Evolutionary conservation across 202 grass and related monocot species (phyloP).

Genomic region (Zoysia matrella): DNA sequence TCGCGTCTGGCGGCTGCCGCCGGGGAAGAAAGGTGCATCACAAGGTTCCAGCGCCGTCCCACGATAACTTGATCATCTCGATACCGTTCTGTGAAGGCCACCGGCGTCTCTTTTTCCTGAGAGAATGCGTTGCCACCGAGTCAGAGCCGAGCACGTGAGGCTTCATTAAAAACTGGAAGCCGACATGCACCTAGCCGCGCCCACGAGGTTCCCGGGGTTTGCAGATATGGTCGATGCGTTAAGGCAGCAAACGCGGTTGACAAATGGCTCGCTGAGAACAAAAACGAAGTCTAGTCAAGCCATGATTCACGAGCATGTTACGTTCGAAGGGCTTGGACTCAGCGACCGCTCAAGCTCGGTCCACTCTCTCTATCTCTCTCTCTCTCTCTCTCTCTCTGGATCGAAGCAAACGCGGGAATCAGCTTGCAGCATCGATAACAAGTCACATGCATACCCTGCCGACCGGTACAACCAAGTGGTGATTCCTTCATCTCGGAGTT

Average conservation of each 20-base stretch:
- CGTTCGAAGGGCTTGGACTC: background rate
- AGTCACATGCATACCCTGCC: conserved; percentile 25
- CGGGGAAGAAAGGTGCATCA: background rate
- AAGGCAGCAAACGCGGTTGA: background rate
- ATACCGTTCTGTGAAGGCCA: background rate
- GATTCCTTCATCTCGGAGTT: background rate
- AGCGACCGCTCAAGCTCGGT: background rate
- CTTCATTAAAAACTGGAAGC: conserved; percentile 33
- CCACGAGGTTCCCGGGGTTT: conserved; percentile 41
- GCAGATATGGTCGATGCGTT: conserved; percentile 11
- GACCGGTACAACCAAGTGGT: background rate
- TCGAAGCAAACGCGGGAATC: background rate
- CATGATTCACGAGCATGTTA: background rate
- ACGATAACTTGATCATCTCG: background rate
- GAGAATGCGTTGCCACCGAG: background rate
- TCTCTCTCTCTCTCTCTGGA: background rate
- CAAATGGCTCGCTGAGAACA: conserved; percentile 13
- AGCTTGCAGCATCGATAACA: conserved; percentile 6
- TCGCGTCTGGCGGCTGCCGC: background rate
- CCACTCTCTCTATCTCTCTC: too few relatives aligned
- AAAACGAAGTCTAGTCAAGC: background rate
- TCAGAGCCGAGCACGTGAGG: conserved; percentile 34
- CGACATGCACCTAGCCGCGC: background rate
- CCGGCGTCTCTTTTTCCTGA: background rate
- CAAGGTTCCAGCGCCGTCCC: background rate